Evolutionary conservation across 2,329 filamentous ascomycete species (phyloP).

Genomic region (Zarea fungicola): DNA sequence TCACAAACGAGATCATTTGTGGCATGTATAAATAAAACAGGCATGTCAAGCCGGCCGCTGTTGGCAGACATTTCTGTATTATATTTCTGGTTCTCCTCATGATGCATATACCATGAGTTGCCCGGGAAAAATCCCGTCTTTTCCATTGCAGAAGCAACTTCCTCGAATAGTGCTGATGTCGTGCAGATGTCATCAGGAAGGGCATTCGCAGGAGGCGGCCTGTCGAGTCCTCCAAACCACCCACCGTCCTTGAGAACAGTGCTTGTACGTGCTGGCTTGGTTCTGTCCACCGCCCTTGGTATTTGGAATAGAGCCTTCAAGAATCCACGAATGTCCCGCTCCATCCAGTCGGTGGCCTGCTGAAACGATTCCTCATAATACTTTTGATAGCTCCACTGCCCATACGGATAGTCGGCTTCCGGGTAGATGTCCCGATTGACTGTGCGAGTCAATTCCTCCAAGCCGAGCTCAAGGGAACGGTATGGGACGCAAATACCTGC

Average conservation of each 20-base stretch:
- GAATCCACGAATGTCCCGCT: conserved; percentile 15
- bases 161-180: conserved; percentile 20
- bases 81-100: conserved; percentile 36
- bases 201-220: conserved; percentile 8
- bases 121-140: conserved; percentile 31
- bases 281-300: not conserved
- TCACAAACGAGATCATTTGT: conserved; percentile 34
- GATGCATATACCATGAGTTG: conserved; percentile 34
- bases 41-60: conserved; percentile 31
- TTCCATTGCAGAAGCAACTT: conserved; percentile 27
- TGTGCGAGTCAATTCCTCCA: conserved; percentile 28
- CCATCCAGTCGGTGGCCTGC: conserved; percentile 16
- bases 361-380: conserved; percentile 24
- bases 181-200: conserved; percentile 4
- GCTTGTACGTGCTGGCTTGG: conserved; percentile 8
- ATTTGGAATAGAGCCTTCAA: conserved; percentile 15
- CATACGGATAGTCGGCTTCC: conserved; percentile 31
- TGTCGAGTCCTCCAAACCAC: conserved; percentile 11
- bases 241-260: conserved; percentile 14
- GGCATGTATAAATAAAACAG: conserved; percentile 29
- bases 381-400: conserved; percentile 28
- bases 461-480: conserved; percentile 33
- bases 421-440: conserved; percentile 42
- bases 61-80: conserved; percentile 18
- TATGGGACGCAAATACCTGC: conserved; percentile 35